Percentiles rank a stretch among this genome's conserved stretches.
phyloP scores from a whole-genome alignment of 2,329 filamentous ascomycete genomes.

The Diaporthe caulivora region DNA sequence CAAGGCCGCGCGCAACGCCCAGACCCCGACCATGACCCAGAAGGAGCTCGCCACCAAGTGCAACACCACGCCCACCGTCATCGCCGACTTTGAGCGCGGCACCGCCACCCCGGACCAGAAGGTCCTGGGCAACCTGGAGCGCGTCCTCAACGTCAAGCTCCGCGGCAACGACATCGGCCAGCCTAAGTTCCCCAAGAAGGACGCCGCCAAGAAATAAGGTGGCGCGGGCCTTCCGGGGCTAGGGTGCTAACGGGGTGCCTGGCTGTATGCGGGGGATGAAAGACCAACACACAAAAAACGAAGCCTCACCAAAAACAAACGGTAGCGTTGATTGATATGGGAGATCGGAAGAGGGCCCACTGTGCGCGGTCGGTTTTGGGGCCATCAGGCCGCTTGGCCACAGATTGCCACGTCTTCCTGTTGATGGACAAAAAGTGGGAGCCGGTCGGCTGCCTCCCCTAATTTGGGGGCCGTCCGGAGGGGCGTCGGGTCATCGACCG shows the following conservation, averaged over 20 bases:
- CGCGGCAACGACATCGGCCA: slow-evolving; percentile 87
- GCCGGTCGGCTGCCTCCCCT: slow-evolving; percentile 7
- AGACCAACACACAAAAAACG: too few species aligned
- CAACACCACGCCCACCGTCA: slow-evolving; percentile 84
- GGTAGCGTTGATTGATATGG: background rate
- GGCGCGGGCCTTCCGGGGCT: too few species aligned
- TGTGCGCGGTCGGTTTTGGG: background rate
- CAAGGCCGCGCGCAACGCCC: slow-evolving; percentile 80
- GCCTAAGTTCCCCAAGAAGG: slow-evolving; percentile 70
- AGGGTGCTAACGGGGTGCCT: background rate
- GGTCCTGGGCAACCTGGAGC: slow-evolving; percentile 82
- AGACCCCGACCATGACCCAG: slow-evolving; percentile 96
- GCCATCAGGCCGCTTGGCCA: background rate
- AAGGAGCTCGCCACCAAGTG: slow-evolving; percentile 88
- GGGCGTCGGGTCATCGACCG: slow-evolving; percentile 6
- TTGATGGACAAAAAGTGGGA: slow-evolving; percentile 23
- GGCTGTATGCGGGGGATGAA: background rate
- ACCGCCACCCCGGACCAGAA: slow-evolving; percentile 85
- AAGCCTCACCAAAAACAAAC: background rate
- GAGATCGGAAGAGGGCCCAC: background rate
- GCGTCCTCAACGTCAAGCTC: slow-evolving; percentile 88
- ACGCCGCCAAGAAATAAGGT: slow-evolving; percentile 45
- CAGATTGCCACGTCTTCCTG: background rate
- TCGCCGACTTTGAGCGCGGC: slow-evolving; percentile 89
- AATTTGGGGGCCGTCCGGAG: slow-evolving; percentile 7